These are phyloP conservation scores for Fimicolochytrium jonesii DNA, from an alignment of 192 early-diverging fungal species.

Conservation along the genomic window DNA sequence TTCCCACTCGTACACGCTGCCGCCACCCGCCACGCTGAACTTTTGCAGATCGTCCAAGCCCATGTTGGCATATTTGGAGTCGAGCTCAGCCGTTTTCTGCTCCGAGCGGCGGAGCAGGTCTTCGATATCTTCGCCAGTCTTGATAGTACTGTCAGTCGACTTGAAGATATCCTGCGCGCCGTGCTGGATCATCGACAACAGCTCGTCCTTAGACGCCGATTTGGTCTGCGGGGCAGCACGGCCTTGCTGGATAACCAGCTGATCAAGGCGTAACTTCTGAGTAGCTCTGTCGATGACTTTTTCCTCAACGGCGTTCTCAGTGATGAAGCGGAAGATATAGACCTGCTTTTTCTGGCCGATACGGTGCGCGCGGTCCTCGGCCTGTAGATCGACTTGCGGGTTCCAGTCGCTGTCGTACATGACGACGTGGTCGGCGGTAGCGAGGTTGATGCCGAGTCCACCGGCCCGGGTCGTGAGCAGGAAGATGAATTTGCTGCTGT, in stretches of 20 bases:
- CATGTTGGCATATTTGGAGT: conserved; percentile 82
- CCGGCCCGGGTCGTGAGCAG: conserved; percentile 95
- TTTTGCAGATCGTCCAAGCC: conserved; percentile 92
- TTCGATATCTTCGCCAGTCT: conserved; percentile 79
- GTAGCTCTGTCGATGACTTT: conserved; percentile 96
- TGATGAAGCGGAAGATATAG: conserved; percentile 91
- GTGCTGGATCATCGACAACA: conserved; percentile 95
- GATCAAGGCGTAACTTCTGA: conserved; percentile 92
- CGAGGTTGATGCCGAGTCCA: conserved; percentile 96
- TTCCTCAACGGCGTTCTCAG: conserved; percentile 97
- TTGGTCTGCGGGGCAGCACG: conserved; percentile 68
- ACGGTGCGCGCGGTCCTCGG: conserved; percentile 97
- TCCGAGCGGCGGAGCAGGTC: conserved; percentile 74
- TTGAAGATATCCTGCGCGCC: conserved; percentile 86
- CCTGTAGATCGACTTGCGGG: conserved; percentile 72
- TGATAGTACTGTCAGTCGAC: conserved; percentile 57
- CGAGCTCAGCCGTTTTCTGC: conserved; percentile 83
- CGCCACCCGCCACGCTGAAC: conserved; percentile 66
- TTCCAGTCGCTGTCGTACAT: conserved; percentile 97
- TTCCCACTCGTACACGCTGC: conserved; percentile 88
- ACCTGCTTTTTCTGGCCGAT: conserved; percentile 99
- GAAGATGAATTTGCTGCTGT: conserved; percentile 92
- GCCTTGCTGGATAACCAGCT: conserved; percentile 98
- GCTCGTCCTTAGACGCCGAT: conserved; percentile 73
- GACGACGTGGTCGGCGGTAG: conserved; percentile 91